Conservation (phyloP, 2,329 filamentous ascomycete species). For the Botrytis deweyae region DNA sequence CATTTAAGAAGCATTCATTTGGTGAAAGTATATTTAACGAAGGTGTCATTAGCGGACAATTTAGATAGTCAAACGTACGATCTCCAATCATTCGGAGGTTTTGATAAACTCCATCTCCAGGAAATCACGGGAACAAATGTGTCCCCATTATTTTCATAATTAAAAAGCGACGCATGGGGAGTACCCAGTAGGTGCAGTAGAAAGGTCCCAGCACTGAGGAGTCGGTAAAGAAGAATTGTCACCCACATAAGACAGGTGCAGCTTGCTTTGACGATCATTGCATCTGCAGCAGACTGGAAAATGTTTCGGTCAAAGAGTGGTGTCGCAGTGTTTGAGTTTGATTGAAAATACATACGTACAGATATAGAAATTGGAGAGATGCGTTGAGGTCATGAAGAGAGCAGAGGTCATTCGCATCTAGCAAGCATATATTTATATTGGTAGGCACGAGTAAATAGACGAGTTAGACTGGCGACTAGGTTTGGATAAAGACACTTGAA, state of each 20-base stretch:
- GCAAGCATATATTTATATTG: neutral
- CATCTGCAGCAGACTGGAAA: constrained; percentile 3
- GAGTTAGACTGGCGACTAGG: neutral
- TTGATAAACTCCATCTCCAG: neutral
- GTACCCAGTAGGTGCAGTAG: constrained; percentile 12
- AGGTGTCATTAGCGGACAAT: neutral
- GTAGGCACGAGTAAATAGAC: neutral
- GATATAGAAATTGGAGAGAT: neutral
- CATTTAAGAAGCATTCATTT: no score
- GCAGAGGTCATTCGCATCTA: neutral
- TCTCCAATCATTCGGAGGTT: neutral
- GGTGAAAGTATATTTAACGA: neutral
- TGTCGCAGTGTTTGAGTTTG: neutral
- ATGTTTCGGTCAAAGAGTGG: neutral
- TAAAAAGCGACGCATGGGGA: constrained; percentile 5
- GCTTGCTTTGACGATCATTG: constrained; percentile 20
- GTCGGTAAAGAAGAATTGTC: constrained; percentile 19
- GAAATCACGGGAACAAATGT: constrained; percentile 19
- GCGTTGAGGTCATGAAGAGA: neutral
- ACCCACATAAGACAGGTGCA: constrained; percentile 12
- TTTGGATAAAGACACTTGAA: neutral
- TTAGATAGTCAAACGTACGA: neutral
- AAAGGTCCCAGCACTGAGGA: constrained; percentile 19
- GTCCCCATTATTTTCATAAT: constrained; percentile 11
- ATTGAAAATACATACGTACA: neutral